phyloP scores from a whole-genome alignment of 2,329 filamentous ascomycete species.

The Paecilomyces niveus region DNA sequence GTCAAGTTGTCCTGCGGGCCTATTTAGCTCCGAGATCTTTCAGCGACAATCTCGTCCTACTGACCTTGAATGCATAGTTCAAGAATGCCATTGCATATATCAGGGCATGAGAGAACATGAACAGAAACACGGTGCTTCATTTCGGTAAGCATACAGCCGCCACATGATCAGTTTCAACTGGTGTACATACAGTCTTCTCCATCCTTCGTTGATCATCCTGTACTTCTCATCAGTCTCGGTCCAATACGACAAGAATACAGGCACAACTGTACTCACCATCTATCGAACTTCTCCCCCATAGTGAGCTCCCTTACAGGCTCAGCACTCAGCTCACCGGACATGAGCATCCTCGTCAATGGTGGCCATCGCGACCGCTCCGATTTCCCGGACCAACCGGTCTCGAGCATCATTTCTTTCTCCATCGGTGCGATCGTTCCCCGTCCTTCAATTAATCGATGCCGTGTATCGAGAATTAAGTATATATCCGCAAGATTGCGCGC shows the following conservation, averaged over 20 bases:
- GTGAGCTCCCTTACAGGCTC: slow-evolving; percentile 63
- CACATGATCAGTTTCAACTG: slow-evolving; percentile 19
- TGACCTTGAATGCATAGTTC: slow-evolving; percentile 65
- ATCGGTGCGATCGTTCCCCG: slow-evolving; percentile 8
- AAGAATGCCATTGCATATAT: slow-evolving; percentile 75
- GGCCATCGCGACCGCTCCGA: slow-evolving; percentile 75
- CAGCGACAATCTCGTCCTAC: neutral
- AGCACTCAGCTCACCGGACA: slow-evolving; percentile 74
- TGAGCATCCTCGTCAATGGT: slow-evolving; percentile 71
- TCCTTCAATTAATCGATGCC: neutral
- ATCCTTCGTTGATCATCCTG: slow-evolving; percentile 81
- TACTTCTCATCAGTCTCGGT: slow-evolving; percentile 2
- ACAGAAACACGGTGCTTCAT: slow-evolving; percentile 65
- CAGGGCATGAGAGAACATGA: slow-evolving; percentile 65
- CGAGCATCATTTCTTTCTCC: slow-evolving; percentile 14
- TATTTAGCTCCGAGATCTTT: neutral
- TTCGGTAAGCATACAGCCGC: neutral
- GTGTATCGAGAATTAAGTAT: neutral
- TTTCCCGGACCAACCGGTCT: slow-evolving; percentile 21
- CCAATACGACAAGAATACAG: neutral
- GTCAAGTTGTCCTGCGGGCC: slow-evolving; percentile 55
- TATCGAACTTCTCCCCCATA: slow-evolving; percentile 65
- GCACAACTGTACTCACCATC: slow-evolving; percentile 42
- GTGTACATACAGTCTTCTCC: slow-evolving; percentile 63
- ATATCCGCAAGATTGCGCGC: neutral